Base-by-base conservation (phyloP, 1,139 yeast genomes). In the Taiozyma onychis region DNA sequence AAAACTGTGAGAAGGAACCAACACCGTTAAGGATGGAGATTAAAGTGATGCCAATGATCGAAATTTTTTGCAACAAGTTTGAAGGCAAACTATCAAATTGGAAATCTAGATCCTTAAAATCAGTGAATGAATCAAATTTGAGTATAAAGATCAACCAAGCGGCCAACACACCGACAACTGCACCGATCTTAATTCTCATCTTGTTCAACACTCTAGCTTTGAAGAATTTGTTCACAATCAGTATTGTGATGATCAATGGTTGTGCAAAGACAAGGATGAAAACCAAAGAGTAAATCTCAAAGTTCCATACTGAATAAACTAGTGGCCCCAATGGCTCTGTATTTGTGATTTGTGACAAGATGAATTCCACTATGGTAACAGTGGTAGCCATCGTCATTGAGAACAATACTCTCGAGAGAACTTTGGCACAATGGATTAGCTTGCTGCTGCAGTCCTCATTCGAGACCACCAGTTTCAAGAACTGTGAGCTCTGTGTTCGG, bases 11-110 rank as follows among this genome's bases (percentile, higher is more conserved):
- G 16, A 82, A 79, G 11, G 90, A 83, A 2, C 93, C 93, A 44
- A 87, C 72, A 0, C 95, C 95, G 3, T 90, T 83, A 41, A 88
- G 68, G 1, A 79, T 64, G 0, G 91, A 89, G 76, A 86, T 83
- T 41, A 83, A 70, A 1, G 88, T 80, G 27, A 87, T 82, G 1
- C 96, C 96, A 16, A 82, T 75, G 47, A 87, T 75, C 3, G 88
- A 83, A 4, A 87, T 69, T 54, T 85, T 80, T 48, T 85, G 59
- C 0, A 57, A 43, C 14, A 50, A 52, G 16, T 50, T 51, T 11
- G 58, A 52, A 16, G 53, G 27, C 24, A 54, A 39, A 2, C 51
- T 30, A 3, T 52, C 57, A 9, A 43, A 18, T 30, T 45, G 39
- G 7, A 50, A 50, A 2, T 46, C 46, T 1, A 54, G 51, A 10